Conservation (phyloP, 2,329 filamentous ascomycete species). For the Ceratocystis diversiconidia region DNA sequence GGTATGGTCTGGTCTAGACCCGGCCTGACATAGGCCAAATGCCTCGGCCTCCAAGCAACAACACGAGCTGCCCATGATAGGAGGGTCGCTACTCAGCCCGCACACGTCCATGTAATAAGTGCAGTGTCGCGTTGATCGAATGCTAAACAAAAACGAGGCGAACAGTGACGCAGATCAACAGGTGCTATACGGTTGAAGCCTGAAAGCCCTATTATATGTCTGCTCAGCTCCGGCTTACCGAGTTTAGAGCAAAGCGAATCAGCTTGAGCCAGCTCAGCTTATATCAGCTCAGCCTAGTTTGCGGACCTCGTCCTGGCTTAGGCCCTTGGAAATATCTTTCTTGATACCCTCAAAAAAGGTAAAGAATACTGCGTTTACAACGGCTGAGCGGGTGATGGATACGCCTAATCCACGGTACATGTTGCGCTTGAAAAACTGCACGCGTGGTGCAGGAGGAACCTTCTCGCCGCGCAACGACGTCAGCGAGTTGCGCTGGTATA, state of each 20-base stretch:
- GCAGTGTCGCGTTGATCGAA: no score
- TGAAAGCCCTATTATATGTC: constrained; percentile 22
- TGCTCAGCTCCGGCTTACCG: neutral
- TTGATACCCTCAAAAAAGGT: constrained; percentile 76
- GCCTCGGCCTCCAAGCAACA: no score
- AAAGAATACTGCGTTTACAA: constrained; percentile 83
- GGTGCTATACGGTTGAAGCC: no score
- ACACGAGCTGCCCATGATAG: neutral
- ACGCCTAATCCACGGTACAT: constrained; percentile 77
- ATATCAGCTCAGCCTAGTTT: neutral
- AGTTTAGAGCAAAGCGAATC: no score
- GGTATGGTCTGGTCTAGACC: no score
- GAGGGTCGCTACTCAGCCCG: neutral
- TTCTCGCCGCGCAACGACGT: constrained; percentile 51
- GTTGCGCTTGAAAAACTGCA: constrained; percentile 60
- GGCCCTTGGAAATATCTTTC: constrained; percentile 37
- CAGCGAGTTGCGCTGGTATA: constrained; percentile 70
- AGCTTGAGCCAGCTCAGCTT: neutral
- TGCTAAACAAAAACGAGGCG: no score
- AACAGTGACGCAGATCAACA: no score
- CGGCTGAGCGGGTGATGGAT: constrained; percentile 67
- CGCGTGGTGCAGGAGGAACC: constrained; percentile 53
- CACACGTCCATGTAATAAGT: no score
- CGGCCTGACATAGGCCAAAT: no score
- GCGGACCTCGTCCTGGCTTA: constrained; percentile 23